Evolutionary conservation across 169 alveolate species (phyloP).

Genomic region (Besnoitia besnoiti): DNA sequence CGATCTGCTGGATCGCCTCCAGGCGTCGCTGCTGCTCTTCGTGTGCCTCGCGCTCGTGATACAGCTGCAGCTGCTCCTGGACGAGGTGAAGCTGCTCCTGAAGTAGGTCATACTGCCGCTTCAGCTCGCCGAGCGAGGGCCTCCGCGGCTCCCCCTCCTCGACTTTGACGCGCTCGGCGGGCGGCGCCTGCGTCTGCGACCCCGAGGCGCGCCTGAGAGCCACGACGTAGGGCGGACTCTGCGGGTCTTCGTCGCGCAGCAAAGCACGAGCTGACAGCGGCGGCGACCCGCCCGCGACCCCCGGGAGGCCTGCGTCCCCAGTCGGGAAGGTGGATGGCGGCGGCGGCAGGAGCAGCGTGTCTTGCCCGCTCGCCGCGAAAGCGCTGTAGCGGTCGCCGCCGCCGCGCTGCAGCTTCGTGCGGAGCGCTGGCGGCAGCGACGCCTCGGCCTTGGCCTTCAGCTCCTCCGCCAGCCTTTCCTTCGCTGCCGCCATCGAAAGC

Average conservation of each 20-base stretch:
- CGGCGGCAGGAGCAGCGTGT: no score
- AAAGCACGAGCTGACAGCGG: no score
- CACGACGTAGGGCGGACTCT: neutral
- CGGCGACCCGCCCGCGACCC: no score
- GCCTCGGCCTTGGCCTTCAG: neutral
- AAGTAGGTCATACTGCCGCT: neutral
- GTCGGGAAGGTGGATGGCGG: no score
- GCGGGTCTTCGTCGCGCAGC: no score
- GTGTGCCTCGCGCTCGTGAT: constrained; percentile 27
- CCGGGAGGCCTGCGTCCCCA: no score
- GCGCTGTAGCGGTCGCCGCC: neutral
- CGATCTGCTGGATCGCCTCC: neutral
- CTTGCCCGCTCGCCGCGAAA: no score
- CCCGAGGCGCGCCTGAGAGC: no score
- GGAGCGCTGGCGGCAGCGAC: neutral
- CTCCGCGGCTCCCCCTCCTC: neutral
- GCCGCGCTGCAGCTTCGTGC: neutral
- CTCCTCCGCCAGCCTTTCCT: constrained; percentile 12
- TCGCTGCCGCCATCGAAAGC: constrained; percentile 49
- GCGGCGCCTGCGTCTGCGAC: neutral
- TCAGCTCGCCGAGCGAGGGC: neutral
- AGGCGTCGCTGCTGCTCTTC: constrained; percentile 19
- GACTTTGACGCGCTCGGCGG: neutral
- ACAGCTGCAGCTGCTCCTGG: constrained; percentile 20
- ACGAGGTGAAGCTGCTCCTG: constrained; percentile 28